These are phyloP conservation scores for Tolypocladium ophioglossoides DNA, from an alignment of 2,329 filamentous ascomycete species.

Conservation along the genomic window DNA sequence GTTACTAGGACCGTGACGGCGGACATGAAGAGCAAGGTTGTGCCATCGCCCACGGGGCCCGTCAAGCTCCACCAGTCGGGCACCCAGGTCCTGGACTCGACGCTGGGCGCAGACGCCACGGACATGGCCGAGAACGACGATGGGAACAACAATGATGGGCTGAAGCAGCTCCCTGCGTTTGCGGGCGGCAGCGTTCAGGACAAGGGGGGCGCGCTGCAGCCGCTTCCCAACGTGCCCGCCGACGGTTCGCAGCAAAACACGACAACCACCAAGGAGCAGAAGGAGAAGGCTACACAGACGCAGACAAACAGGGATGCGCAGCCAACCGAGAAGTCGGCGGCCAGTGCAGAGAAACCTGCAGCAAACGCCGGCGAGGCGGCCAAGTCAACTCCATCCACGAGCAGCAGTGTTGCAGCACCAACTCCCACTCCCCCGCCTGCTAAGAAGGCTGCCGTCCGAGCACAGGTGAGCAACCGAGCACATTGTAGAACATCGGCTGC, in stretches of 20 bases:
- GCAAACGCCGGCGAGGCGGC: neutral
- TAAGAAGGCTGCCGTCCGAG: neutral
- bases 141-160: too few species aligned
- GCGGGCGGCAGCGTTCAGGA: neutral
- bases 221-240: neutral
- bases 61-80: neutral
- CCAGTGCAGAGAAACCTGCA: neutral
- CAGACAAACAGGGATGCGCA: neutral
- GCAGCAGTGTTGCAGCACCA: neutral
- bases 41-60: neutral
- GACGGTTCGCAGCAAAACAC: neutral
- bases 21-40: neutral
- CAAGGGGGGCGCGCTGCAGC: neutral
- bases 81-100: neutral
- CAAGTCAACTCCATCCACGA: neutral
- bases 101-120: neutral
- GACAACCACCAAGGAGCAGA: neutral
- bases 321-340: neutral
- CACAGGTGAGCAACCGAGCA: neutral
- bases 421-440: neutral
- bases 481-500: too few species aligned
- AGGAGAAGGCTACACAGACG: neutral
- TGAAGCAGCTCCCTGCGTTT: slow-evolving; percentile 1
- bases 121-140: neutral
- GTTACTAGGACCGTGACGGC: neutral